These are phyloP conservation scores for Podila clonocystis DNA, from an alignment of 192 early-diverging fungal species.

Conservation along the genomic window DNA sequence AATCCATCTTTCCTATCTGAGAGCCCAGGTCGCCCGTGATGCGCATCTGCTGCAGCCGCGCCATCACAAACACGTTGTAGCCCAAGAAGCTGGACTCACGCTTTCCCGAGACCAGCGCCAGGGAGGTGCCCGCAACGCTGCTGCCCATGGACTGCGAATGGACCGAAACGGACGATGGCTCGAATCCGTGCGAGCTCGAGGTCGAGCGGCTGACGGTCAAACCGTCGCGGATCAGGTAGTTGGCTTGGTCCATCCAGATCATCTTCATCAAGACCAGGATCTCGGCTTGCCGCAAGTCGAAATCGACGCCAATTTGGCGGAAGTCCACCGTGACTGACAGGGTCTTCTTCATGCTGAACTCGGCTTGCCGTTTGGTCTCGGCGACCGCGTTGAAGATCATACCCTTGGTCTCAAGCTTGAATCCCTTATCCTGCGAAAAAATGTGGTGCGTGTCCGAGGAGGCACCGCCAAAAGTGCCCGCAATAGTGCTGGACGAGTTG, in stretches of 20 bases:
- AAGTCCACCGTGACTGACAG: constrained; percentile 69
- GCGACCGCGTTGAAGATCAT: constrained; percentile 70
- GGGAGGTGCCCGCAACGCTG: constrained; percentile 2
- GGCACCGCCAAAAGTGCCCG: constrained; percentile 65
- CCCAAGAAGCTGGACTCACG: constrained; percentile 53
- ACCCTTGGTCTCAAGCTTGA: constrained; percentile 67
- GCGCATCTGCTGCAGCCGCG: constrained; percentile 54
- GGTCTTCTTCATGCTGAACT: constrained; percentile 55
- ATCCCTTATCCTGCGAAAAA: constrained; percentile 75
- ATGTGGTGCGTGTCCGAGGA: constrained; percentile 73
- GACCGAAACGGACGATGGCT: constrained; percentile 7
- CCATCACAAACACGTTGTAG: constrained; percentile 56
- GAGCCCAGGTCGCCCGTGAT: constrained; percentile 71
- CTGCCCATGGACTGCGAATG: constrained; percentile 1
- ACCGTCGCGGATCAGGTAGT: constrained; percentile 48
- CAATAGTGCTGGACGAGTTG: constrained; percentile 59
- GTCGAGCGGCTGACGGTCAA: constrained; percentile 33
- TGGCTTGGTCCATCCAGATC: constrained; percentile 71
- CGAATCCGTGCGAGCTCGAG: constrained; percentile 23
- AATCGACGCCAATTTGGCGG: constrained; percentile 56
- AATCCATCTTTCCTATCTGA: constrained; percentile 66
- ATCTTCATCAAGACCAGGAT: constrained; percentile 75
- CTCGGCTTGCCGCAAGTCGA: constrained; percentile 79
- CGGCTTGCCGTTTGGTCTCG: constrained; percentile 57
- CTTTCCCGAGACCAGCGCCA: constrained; percentile 9